Conservation (phyloP, 768 basidiomycete species). For the Exidia glandulosa region DNA sequence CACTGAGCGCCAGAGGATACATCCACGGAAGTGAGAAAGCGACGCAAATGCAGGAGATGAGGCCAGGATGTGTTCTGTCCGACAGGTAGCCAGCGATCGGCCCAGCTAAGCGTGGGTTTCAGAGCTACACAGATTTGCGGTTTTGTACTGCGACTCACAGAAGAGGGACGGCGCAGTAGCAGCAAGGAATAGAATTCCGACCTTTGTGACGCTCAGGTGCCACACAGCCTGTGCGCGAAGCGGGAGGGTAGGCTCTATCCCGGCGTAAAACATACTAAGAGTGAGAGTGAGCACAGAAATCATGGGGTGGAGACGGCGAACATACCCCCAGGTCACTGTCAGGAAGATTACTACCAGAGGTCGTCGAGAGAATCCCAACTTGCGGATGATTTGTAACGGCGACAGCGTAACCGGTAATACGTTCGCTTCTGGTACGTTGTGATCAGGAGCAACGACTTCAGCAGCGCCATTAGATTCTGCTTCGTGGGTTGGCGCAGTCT, state of each 20-base stretch:
- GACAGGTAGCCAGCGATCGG: conserved; percentile 44
- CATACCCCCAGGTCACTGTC: conserved; percentile 45
- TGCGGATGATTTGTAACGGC: conserved; percentile 29
- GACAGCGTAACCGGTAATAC: conserved; percentile 20
- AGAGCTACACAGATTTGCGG: background rate
- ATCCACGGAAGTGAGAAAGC: conserved; percentile 54
- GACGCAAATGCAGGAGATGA: conserved; percentile 37
- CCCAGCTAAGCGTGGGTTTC: conserved; percentile 27
- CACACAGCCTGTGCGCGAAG: conserved; percentile 41
- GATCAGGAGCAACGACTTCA: background rate
- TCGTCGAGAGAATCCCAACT: conserved; percentile 31
- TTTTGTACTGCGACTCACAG: conserved; percentile 30
- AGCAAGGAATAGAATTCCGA: conserved; percentile 60
- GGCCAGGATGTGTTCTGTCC: conserved; percentile 48
- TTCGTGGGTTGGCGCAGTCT: background rate
- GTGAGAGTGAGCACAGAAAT: background rate
- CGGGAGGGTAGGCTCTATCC: conserved; percentile 47
- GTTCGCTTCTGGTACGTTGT: background rate
- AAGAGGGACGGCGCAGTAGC: conserved; percentile 52
- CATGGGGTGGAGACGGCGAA: background rate
- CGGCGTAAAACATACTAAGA: conserved; percentile 35
- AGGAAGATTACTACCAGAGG: conserved; percentile 29
- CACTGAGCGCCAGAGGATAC: conserved; percentile 37
- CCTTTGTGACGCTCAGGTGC: conserved; percentile 34
- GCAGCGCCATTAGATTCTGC: background rate